Base-by-base conservation (phyloP, 2,329 filamentous ascomycete genomes). In the Clonostachys rhizophaga region DNA sequence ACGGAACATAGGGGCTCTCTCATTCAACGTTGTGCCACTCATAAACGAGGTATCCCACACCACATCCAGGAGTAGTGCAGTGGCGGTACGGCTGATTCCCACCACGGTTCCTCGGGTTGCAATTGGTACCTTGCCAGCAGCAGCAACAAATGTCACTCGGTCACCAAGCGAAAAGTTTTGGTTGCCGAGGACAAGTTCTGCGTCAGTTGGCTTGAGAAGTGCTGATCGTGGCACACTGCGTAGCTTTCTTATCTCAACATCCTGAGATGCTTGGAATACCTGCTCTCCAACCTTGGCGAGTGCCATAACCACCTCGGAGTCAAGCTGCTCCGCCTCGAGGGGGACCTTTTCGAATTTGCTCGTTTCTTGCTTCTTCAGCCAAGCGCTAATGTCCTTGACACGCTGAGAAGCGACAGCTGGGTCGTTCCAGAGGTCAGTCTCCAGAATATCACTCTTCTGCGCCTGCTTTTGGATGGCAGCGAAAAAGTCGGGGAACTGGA, bases 41-140 rank as follows among this genome's bases (percentile, higher is more conserved):
- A 99, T 97, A 67, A 99, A 99, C 1, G 90, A 87, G 12, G 83
- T 81, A 63, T 99, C 95, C 68, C 96, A 99, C 8, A 99, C 85
- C 48, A 97, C 81, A 63, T 99, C 94, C 36, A 99, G 76, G 49
- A 96, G 77, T 42, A 89, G 81, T 24, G 86, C 86, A 47, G 89
- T 87, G 17, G 91, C 79, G 33, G 91, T 96, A 47, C 89, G 86
- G 50, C 91, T 96, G 61, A 96, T 87, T 35, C 94, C 94, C 48
- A 95, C 86, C n/a, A 99, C 89, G 2, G 94, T 97, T 58, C 95
- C 94, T 46, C 87, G 83, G 46, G 88, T 88, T 35, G 88, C 91
- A 57, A 99, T 95, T 2, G 94, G 94, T 2, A 99, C 92, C 61
- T 96, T 92, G 54, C 94, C 94, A 47, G 91, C 90, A 55, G 92